Conservation (phyloP, 2,329 filamentous ascomycete species). For the Penicillium sp. region DNA sequence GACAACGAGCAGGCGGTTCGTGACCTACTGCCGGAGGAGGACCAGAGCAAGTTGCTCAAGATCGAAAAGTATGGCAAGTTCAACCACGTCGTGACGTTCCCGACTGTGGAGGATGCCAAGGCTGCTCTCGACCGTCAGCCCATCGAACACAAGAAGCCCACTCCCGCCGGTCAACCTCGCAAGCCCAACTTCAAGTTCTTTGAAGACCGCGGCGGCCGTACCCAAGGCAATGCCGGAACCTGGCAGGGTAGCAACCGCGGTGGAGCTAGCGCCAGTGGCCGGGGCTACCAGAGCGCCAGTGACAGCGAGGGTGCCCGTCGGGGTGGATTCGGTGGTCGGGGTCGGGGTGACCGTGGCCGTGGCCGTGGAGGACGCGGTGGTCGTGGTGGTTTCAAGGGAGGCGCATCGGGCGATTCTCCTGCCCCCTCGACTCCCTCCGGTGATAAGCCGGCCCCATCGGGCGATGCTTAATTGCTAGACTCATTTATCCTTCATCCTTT, state of each 20-base stretch:
- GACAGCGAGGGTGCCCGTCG: conserved; percentile 69
- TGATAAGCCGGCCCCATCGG: conserved; percentile 36
- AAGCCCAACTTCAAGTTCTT: conserved; percentile 83
- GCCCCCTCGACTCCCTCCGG: conserved; percentile 30
- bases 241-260: conserved; percentile 61
- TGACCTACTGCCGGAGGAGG: conserved; percentile 78
- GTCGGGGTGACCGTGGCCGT: conserved; percentile 49
- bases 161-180: conserved; percentile 66
- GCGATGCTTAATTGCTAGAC: conserved; percentile 30
- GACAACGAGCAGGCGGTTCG: conserved; percentile 79
- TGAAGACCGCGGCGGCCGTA: conserved; percentile 63
- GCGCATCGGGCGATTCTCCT: conserved; percentile 30
- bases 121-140: conserved; percentile 72
- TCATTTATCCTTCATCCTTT: conserved; percentile 7
- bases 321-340: conserved; percentile 57
- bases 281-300: conserved; percentile 82
- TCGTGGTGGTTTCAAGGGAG: conserved; percentile 58
- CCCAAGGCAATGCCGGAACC: conserved; percentile 53
- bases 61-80: conserved; percentile 68
- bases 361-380: conserved; percentile 59
- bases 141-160: conserved; percentile 71
- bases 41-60: conserved; percentile 74
- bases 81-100: conserved; percentile 80
- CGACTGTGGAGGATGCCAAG: conserved; percentile 74
- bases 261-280: conserved; percentile 63